These are phyloP conservation scores for Aspergillus thermomutatus DNA, from an alignment of 2,329 filamentous ascomycete species.

Conservation along the genomic window DNA sequence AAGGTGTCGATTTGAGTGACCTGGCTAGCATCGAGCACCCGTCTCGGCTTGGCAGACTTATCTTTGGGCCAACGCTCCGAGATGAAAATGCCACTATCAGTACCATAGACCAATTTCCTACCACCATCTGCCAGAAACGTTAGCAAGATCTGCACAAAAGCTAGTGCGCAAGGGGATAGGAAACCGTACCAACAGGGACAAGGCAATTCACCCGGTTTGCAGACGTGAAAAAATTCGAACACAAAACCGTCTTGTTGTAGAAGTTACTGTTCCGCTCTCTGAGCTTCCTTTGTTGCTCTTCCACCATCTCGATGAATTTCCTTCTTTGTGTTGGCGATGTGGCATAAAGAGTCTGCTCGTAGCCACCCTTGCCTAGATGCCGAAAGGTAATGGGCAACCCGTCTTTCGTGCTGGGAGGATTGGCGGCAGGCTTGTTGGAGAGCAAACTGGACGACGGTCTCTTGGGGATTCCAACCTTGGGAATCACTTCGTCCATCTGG, in stretches of 20 bases:
- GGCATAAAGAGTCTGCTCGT: conserved; percentile 85
- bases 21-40: conserved; percentile 78
- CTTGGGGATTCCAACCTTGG: conserved; percentile 74
- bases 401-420: conserved; percentile 58
- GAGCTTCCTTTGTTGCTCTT: conserved; percentile 81
- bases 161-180: not conserved
- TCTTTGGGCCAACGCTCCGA: conserved; percentile 89
- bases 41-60: conserved; percentile 65
- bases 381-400: conserved; percentile 95
- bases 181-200: conserved; percentile 74
- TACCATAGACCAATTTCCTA: conserved; percentile 89
- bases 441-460: conserved; percentile 84
- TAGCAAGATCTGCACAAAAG: conserved; percentile 8
- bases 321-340: conserved; percentile 80
- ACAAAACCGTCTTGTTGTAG: conserved; percentile 65
- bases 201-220: conserved; percentile 91
- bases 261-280: conserved; percentile 69
- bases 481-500: conserved; percentile 96
- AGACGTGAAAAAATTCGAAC: conserved; percentile 86
- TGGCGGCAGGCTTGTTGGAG: conserved; percentile 52
- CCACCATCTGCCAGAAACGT: conserved; percentile 68
- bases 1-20: conserved; percentile 96
- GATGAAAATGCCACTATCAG: conserved; percentile 88
- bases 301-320: conserved; percentile 97
- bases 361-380: conserved; percentile 91